These are phyloP conservation scores for Balamuthia mandrillaris DNA, from an alignment of 208 protist species.

Conservation along the genomic window DNA sequence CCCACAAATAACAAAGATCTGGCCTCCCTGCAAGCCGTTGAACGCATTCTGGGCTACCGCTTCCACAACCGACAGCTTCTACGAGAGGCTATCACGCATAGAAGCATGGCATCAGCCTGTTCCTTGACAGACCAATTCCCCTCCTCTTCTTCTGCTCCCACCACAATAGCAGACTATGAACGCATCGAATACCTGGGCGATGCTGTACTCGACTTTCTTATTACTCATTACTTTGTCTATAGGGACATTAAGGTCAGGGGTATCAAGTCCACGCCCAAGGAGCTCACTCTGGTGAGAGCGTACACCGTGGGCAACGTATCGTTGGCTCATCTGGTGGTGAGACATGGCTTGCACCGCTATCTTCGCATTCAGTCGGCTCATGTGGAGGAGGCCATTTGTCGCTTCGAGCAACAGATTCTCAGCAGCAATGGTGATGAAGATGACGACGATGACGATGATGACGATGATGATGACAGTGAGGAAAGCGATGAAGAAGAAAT, in stretches of 20 bases:
- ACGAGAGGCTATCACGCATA: not conserved
- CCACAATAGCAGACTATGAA: not conserved
- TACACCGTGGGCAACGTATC: not conserved
- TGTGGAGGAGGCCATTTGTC: not conserved
- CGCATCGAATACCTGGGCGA: not conserved
- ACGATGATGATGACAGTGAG: not conserved
- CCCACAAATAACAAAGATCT: not conserved
- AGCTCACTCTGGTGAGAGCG: not conserved
- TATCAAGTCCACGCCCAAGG: not conserved
- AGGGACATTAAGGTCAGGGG: no score
- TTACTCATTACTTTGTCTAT: not conserved
- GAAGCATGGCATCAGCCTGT: no score
- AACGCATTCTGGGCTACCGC: not conserved
- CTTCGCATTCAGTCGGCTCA: not conserved
- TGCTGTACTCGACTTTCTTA: not conserved
- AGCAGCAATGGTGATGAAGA: no score
- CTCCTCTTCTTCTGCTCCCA: no score
- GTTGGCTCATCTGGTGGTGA: not conserved
- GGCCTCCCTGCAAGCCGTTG: not conserved
- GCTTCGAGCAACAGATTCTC: no score
- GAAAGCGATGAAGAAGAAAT: not conserved
- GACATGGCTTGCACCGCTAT: not conserved
- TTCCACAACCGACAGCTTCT: not conserved
- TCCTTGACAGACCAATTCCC: no score
- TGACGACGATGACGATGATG: not conserved